Evolutionary conservation across 345 rosid genomes (phyloP).

Genomic region (Eucalyptus virginea): DNA sequence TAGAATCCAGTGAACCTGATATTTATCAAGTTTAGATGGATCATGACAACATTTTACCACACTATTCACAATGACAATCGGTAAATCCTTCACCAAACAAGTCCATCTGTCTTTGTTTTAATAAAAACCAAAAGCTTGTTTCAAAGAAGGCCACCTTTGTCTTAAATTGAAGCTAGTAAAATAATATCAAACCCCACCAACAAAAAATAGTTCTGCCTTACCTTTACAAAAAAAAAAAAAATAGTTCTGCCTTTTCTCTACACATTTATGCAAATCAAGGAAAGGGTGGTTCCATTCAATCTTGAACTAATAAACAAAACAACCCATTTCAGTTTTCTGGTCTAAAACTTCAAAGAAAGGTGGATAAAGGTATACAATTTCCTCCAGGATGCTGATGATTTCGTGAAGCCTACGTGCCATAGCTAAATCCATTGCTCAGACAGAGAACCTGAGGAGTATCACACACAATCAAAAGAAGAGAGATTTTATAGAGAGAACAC

Average conservation of each 20-base stretch:
- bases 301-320: background rate
- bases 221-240: background rate
- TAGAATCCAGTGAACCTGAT: background rate
- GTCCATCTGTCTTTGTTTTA: background rate
- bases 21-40: background rate
- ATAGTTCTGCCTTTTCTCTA: background rate
- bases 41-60: background rate
- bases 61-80: background rate
- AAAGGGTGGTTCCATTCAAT: background rate
- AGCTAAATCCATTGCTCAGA: background rate
- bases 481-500: background rate
- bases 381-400: background rate
- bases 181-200: background rate
- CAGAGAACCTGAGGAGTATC: background rate
- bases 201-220: background rate
- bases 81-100: background rate
- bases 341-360: background rate
- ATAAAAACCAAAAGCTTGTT: background rate
- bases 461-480: background rate
- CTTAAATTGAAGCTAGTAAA: background rate
- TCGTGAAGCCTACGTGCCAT: background rate
- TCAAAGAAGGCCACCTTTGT: background rate
- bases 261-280: background rate
- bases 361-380: background rate
- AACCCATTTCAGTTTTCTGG: background rate